Percentiles rank a stretch among this genome's conserved stretches.
These are phyloP conservation scores for Drechslerella coelobrocha DNA, from an alignment of 2,329 filamentous ascomycete species.

Conservation along the genomic window DNA sequence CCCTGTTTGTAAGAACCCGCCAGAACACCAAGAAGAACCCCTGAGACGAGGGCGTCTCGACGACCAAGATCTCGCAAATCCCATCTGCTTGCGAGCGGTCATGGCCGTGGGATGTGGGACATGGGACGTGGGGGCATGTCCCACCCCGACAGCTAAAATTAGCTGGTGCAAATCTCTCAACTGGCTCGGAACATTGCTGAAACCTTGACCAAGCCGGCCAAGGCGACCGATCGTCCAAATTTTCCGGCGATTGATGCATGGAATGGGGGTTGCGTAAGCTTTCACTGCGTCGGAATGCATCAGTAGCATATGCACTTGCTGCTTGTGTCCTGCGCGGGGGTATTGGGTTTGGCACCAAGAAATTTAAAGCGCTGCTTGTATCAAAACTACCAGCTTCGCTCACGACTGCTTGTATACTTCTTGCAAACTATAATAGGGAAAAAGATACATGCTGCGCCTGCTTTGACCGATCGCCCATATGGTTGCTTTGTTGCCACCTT, in stretches of 20 bases:
- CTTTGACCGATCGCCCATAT: too few species aligned
- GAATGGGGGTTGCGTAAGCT: slow-evolving; percentile 11
- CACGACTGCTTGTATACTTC: too few species aligned
- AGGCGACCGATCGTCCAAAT: slow-evolving; percentile 3
- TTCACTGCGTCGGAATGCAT: slow-evolving; percentile 14
- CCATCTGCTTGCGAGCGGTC: neutral
- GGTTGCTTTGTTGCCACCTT: too few species aligned
- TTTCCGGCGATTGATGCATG: neutral
- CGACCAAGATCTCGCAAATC: neutral
- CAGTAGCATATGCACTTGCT: slow-evolving; percentile 9
- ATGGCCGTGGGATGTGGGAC: neutral
- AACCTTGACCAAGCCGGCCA: slow-evolving; percentile 1
- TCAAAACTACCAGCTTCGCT: too few species aligned
- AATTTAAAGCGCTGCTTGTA: too few species aligned
- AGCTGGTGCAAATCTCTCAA: slow-evolving; percentile 47
- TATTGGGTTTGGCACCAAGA: too few species aligned
- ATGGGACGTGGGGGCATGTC: slow-evolving; percentile 16
- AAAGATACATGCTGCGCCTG: too few species aligned
- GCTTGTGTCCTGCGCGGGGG: slow-evolving; percentile 11
- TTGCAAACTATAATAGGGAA: too few species aligned
- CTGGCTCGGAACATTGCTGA: slow-evolving; percentile 14
- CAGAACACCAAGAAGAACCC: neutral
- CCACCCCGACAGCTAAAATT: slow-evolving; percentile 39
- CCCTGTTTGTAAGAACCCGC: neutral
- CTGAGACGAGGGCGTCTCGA: neutral